These are phyloP conservation scores for Allantophomopsis cytisporea DNA, from an alignment of 2,329 filamentous ascomycete species.

Conservation along the genomic window DNA sequence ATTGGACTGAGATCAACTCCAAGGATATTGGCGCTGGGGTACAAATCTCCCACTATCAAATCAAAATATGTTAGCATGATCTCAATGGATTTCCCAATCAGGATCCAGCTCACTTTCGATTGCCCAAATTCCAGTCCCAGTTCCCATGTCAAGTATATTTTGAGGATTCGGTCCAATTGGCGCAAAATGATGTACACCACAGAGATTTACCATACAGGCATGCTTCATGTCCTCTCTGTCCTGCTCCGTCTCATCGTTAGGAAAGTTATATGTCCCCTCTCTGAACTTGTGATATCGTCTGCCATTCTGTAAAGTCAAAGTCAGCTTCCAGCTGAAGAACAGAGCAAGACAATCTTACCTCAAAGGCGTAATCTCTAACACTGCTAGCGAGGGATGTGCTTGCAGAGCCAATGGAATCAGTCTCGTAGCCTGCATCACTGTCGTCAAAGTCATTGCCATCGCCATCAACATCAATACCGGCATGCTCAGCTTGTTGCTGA, in stretches of 20 bases:
- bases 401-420: conserved; percentile 10
- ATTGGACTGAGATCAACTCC: conserved; percentile 30
- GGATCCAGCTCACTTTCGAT: conserved; percentile 11
- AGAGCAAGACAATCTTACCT: no score
- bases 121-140: conserved; percentile 25
- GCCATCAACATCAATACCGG: no score
- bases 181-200: conserved; percentile 8
- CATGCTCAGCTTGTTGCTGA: no score
- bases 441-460: not conserved
- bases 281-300: conserved; percentile 41
- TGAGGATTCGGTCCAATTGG: conserved; percentile 13
- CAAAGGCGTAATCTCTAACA: conserved; percentile 29
- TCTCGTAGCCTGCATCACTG: conserved; percentile 15
- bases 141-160: conserved; percentile 24
- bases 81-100: conserved; percentile 1
- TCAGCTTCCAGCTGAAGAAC: no score
- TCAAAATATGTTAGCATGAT: not conserved
- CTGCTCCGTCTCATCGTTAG: conserved; percentile 46
- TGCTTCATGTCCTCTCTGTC: conserved; percentile 37
- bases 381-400: conserved; percentile 15
- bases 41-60: conserved; percentile 5
- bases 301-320: conserved; percentile 34
- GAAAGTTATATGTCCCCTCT: conserved; percentile 40
- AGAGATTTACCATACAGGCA: conserved; percentile 13
- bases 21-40: conserved; percentile 16